Evolutionary conservation across 2,329 filamentous ascomycete genomes (phyloP).

Genomic region (Metarhizium robertsii): DNA sequence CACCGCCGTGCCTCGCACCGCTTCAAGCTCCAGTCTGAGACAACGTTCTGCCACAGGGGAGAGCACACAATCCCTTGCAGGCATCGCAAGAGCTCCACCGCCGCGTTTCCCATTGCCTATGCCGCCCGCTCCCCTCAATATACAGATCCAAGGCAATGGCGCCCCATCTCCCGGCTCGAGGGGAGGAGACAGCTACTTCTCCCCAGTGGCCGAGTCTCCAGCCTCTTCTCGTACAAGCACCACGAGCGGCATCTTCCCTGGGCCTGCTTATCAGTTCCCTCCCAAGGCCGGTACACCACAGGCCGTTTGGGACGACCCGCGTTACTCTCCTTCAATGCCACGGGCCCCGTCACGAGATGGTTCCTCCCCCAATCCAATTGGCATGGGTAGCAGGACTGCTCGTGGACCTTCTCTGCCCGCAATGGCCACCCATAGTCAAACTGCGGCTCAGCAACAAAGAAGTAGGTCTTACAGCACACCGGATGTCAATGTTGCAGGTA

Average conservation of each 20-base stretch:
- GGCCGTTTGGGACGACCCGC: constrained; percentile 63
- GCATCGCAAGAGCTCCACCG: constrained; percentile 51
- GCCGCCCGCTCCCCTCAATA: constrained; percentile 49
- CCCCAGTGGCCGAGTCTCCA: constrained; percentile 72
- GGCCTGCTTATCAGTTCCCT: constrained; percentile 56
- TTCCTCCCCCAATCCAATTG: constrained; percentile 55
- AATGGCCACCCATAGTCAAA: constrained; percentile 49
- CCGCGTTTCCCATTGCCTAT: constrained; percentile 62
- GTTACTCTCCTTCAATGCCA: constrained; percentile 81
- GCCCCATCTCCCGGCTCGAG: constrained; percentile 52
- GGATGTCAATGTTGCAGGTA: constrained; percentile 70
- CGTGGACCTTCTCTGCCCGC: constrained; percentile 74
- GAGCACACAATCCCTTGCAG: constrained; percentile 48
- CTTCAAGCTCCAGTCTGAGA: constrained; percentile 65
- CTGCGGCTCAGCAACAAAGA: constrained; percentile 56
- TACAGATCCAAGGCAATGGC: constrained; percentile 49
- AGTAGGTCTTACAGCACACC: constrained; percentile 91
- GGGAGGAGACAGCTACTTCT: constrained; percentile 83
- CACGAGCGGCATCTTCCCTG: constrained; percentile 61
- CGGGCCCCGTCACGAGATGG: constrained; percentile 73
- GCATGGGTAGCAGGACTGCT: constrained; percentile 52
- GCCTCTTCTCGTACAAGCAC: constrained; percentile 67
- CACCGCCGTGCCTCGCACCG: constrained; percentile 25
- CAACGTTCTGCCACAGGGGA: constrained; percentile 69
- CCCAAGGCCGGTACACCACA: constrained; percentile 61